Evolutionary conservation across 106 monocot genomes (phyloP).

Genomic region (Hemerocallis citrina): DNA sequence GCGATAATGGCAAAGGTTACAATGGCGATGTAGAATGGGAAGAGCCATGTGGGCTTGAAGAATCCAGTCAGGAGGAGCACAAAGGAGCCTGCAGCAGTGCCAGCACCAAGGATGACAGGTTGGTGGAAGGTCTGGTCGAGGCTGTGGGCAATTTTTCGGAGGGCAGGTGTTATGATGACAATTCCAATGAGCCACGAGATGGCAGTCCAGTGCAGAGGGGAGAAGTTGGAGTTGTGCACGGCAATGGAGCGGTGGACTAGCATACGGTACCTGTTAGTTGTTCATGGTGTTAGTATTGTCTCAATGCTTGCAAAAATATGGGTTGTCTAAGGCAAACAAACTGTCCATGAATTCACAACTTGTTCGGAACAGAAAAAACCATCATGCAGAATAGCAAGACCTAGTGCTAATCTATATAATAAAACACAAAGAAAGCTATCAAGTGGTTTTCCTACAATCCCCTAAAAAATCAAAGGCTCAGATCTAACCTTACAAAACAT

Average conservation of each 20-base stretch:
- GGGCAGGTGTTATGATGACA: conserved; percentile 14
- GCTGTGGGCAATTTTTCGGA: conserved; percentile 18
- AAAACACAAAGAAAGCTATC: too few species aligned
- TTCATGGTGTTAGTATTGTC: too few species aligned
- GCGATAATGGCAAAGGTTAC: conserved; percentile 11
- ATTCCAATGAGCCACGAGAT: conserved; percentile 39
- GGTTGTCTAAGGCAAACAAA: too few species aligned
- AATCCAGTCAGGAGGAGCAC: conserved; percentile 47
- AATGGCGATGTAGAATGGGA: conserved; percentile 41
- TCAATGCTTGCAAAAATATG: too few species aligned
- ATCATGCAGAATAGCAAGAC: too few species aligned
- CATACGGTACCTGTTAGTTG: conserved; percentile 31
- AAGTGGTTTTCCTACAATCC: too few species aligned
- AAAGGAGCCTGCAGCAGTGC: conserved; percentile 21
- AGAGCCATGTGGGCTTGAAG: conserved; percentile 40
- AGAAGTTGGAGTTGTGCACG: conserved; percentile 12
- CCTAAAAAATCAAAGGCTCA: too few species aligned
- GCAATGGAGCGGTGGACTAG: conserved; percentile 18
- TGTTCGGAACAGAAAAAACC: too few species aligned
- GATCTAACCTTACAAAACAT: too few species aligned
- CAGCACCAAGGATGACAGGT: conserved; percentile 22
- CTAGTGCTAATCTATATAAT: too few species aligned
- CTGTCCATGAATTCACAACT: too few species aligned
- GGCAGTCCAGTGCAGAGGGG: conserved; percentile 30
- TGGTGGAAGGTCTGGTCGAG: conserved; percentile 39